Base-by-base conservation (phyloP, 2,329 filamentous ascomycete genomes). In the Neopestalotiopsis sp. region DNA sequence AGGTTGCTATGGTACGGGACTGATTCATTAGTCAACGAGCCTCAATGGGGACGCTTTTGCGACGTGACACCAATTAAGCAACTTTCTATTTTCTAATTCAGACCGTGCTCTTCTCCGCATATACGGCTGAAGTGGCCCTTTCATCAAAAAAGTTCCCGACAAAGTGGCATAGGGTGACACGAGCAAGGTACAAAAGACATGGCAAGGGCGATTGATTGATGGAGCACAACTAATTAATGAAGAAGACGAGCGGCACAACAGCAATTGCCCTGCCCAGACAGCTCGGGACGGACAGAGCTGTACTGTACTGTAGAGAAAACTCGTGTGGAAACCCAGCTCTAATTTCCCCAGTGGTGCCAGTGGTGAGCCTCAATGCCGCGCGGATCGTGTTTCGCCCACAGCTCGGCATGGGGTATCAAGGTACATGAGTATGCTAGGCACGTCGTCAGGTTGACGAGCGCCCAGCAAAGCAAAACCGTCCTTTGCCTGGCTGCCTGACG, bases 401-500 rank as follows among this genome's bases (percentile, higher is more conserved):
- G 49, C 45, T 67, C 14, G 24, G 40, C 56, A 60, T 59, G 52
- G 65, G 52, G 56, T 52, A 28, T 28, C 24, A 28, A 4, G 24
- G 24, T 28, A 28, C 24, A 28, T 28, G 24, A 28, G 24, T 28
- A 28, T 28, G 24, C 24, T 28, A 28, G 24, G 24, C 24, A 28
- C 24, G 45, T 40, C 58, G 65, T 67, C 56, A 67, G 65, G 45
- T 66, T 66, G 45, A 58, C 64, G 42, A 58, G 64, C 24, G 24
- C 40, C 58, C n/a, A 38, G 30, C 34, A 59, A 59, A 14, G 13
- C 42, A 6, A 49, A 49, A 49, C 42, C n/a, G 42, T 49, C 14
- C 14, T 49, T n/a, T 49, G 42, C 7, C 65, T 67, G 57, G 34
- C 65, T 67, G 65, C 65, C 65, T 67, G 65, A 67, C 57, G 9